These are phyloP conservation scores for Verbena officinalis DNA, from an alignment of 257 asterid genomes.

Conservation along the genomic window DNA sequence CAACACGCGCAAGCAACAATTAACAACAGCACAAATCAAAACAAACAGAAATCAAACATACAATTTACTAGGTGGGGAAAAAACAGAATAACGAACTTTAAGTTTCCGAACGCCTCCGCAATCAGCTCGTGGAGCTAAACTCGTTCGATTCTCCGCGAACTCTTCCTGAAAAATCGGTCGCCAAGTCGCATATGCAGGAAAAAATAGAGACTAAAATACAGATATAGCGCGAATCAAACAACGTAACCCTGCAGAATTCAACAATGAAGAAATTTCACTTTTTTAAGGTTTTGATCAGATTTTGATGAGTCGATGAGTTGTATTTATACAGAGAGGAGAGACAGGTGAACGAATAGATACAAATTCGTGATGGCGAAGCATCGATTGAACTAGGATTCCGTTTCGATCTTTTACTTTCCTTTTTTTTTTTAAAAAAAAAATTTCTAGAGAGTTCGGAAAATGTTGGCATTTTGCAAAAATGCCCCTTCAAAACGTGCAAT, in stretches of 20 bases:
- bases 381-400: background rate
- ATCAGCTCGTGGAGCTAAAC: conserved; percentile 26
- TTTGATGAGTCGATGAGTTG: background rate
- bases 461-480: background rate
- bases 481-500: background rate
- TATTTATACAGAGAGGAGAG: background rate
- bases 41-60: conserved; percentile 1
- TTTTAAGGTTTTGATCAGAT: background rate
- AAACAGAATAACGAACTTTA: conserved; percentile 45
- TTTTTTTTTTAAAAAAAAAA: no score
- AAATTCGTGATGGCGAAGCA: conserved; percentile 9
- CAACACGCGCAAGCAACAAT: background rate
- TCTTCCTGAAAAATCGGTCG: conserved; percentile 17
- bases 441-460: conserved; percentile 26
- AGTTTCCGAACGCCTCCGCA: conserved; percentile 32
- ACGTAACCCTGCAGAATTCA: background rate
- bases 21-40: background rate
- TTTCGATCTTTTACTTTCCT: background rate
- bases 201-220: background rate
- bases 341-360: conserved; percentile 14
- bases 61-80: no score
- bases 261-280: background rate
- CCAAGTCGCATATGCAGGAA: conserved; percentile 9
- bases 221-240: conserved; percentile 11
- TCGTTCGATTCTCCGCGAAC: conserved; percentile 9